phyloP scores from a whole-genome alignment of 495 filamentous ascomycete genomes.

The Penicillium paxilli region DNA sequence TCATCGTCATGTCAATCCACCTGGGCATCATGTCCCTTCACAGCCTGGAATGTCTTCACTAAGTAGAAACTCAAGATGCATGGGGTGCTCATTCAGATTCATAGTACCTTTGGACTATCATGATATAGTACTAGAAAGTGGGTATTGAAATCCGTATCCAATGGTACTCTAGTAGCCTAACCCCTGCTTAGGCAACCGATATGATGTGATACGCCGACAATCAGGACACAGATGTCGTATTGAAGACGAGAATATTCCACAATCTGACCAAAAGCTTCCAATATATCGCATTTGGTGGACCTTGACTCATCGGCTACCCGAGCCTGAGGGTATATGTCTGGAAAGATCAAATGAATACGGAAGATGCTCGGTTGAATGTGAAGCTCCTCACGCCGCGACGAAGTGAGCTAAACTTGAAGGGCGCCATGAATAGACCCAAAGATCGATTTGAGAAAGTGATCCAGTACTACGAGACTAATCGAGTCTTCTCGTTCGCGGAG shows the following conservation, averaged over 20 bases:
- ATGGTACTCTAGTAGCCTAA: no score
- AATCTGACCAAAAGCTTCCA: slow-evolving; percentile 63
- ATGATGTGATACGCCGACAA: slow-evolving; percentile 61
- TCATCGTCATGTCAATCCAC: no score
- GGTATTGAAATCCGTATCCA: no score
- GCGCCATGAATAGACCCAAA: slow-evolving; percentile 60
- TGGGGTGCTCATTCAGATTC: no score
- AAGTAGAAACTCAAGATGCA: no score
- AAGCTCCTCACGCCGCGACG: slow-evolving; percentile 51
- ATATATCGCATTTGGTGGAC: slow-evolving; percentile 65
- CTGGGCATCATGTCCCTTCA: no score
- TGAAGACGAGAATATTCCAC: slow-evolving; percentile 65
- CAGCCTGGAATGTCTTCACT: no score
- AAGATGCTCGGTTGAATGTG: slow-evolving; percentile 46
- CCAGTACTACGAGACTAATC: slow-evolving; percentile 58
- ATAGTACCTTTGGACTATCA: no score
- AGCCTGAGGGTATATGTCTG: no score
- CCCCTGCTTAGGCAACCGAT: slow-evolving; percentile 65
- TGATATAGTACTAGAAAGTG: no score
- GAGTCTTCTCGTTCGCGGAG: slow-evolving; percentile 56
- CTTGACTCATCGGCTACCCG: slow-evolving; percentile 68
- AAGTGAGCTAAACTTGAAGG: slow-evolving; percentile 56
- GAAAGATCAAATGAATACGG: slow-evolving; percentile 50
- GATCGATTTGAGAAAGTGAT: slow-evolving; percentile 64
- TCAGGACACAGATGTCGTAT: slow-evolving; percentile 65